Evolutionary conservation across 768 basidiomycete species (phyloP), one percentile per base, ranked within the genome.

Genomic region (Pleurotus eryngii): DNA sequence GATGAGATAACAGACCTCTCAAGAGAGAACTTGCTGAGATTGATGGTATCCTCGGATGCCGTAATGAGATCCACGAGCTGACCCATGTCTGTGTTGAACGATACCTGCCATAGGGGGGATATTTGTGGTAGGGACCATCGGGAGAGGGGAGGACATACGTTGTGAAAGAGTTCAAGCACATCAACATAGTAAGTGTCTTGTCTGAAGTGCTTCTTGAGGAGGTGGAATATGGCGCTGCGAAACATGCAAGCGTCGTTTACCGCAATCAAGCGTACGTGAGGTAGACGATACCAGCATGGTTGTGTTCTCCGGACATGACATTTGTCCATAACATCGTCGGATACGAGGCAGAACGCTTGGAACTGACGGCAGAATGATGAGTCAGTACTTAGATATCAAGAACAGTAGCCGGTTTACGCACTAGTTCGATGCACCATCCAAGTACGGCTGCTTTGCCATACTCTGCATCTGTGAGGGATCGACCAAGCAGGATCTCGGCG

Each of bases 221-320:
- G 80, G 65, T 81, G 82, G 76, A 94, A 98, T 70, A 98, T 97
- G 22, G 94, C 88, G 8, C 82, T 86, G 70, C 94, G 92, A 70
- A 98, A 86, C 89, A 98, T 91, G 81, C 96, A 93, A 1, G 90
- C 76, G 68, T 98, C 95, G 77, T 98, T 98, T 75, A 98, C 87
- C 3, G 96, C 94, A 60, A 97, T 84, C 73, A 86, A 85, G 50
- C 86, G 86, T 60, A 96, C 85, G n/a, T 71, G 65, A 1, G 76
- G 75, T 24, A 74, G 63, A 56, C 77, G 81, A 75, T 95, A 97
- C 91, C 92, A 98, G 74, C 95, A 98, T 2, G 94, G 89, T 71
- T 97, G 95, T 3, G 89, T 88, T 14, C 95, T 87, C 26, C 96
- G 88, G 8, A 95, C 97, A 63, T 97, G 89, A 49, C 89, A 92